phyloP scores from a whole-genome alignment of 352 stramenopile genomes.

The Phytophthora sp. region DNA sequence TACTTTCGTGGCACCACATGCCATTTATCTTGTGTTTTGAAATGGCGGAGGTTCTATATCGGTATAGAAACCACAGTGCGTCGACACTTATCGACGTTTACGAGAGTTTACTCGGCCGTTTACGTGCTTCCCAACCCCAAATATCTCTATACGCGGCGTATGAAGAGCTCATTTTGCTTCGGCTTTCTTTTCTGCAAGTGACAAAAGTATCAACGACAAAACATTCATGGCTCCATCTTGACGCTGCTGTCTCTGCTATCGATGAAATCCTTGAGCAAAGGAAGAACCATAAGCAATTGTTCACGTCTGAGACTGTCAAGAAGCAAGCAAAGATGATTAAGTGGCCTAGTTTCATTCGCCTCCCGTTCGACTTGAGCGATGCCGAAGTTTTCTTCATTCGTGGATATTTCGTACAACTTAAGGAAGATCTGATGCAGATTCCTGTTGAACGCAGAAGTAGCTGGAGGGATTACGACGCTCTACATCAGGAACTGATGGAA shows the following conservation, averaged over 20 bases:
- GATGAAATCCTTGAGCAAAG: slow-evolving; percentile 44
- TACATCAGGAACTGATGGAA: slow-evolving; percentile 52
- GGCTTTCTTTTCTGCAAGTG: slow-evolving; percentile 62
- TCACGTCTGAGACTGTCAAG: slow-evolving; percentile 4
- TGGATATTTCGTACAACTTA: slow-evolving; percentile 41
- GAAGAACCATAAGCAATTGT: slow-evolving; percentile 3
- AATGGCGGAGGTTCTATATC: slow-evolving; percentile 66
- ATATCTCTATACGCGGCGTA: slow-evolving; percentile 43
- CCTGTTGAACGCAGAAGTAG: slow-evolving; percentile 33
- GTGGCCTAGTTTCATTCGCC: slow-evolving; percentile 35
- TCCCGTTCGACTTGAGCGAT: slow-evolving; percentile 41
- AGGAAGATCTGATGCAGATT: slow-evolving; percentile 41
- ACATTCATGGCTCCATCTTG: slow-evolving; percentile 28
- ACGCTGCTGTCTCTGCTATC: slow-evolving; percentile 30
- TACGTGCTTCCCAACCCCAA: slow-evolving; percentile 42
- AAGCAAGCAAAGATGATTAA: slow-evolving; percentile 35
- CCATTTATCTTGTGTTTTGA: slow-evolving; percentile 69
- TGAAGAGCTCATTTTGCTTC: slow-evolving; percentile 60
- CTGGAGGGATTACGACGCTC: slow-evolving; percentile 52
- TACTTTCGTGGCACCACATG: slow-evolving; percentile 66
- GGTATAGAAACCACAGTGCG: slow-evolving; percentile 23
- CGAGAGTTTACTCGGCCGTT: slow-evolving; percentile 59
- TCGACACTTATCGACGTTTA: slow-evolving; percentile 51
- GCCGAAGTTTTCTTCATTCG: slow-evolving; percentile 44
- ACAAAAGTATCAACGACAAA: slow-evolving; percentile 28